These are phyloP conservation scores for Colletotrichum salicis DNA, from an alignment of 2,329 filamentous ascomycete species.

Conservation along the genomic window DNA sequence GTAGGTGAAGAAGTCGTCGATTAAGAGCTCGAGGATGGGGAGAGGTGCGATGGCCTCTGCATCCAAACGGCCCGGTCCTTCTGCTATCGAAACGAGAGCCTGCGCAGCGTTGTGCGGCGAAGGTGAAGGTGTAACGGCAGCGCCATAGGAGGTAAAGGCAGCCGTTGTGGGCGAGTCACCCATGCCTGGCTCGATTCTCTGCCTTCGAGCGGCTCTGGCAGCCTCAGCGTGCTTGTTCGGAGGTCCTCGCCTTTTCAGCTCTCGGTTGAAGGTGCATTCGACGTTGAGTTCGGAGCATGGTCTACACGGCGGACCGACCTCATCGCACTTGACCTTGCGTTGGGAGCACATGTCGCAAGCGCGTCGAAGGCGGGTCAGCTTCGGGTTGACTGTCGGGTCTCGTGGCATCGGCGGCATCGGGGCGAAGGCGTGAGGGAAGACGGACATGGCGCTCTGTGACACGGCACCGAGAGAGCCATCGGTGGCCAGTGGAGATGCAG, in stretches of 20 bases:
- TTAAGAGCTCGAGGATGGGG: constrained; percentile 73
- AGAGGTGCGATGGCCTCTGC: constrained; percentile 78
- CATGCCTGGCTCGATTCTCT: constrained; percentile 48
- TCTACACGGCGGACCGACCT: constrained; percentile 64
- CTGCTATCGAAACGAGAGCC: constrained; percentile 58
- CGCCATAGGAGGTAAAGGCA: constrained; percentile 9
- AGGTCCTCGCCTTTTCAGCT: constrained; percentile 68
- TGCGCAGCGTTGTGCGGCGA: constrained; percentile 60
- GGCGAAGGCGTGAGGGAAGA: constrained; percentile 21
- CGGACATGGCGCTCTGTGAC: constrained; percentile 1
- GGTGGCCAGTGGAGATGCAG: not conserved
- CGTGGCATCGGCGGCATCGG: constrained; percentile 35
- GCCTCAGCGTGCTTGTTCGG: constrained; percentile 69
- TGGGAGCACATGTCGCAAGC: constrained; percentile 72
- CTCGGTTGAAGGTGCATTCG: constrained; percentile 66
- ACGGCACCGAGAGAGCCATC: constrained; percentile 14
- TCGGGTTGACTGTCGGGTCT: constrained; percentile 57
- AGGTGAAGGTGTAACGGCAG: constrained; percentile 44
- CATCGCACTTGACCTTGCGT: constrained; percentile 71
- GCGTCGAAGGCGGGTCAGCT: constrained; percentile 66
- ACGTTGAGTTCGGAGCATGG: constrained; percentile 67
- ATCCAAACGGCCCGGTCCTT: constrained; percentile 56
- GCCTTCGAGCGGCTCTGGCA: constrained; percentile 63
- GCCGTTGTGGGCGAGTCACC: not conserved
- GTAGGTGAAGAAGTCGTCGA: constrained; percentile 87